A percentile compares a stretch with the other conserved stretches of the same genome.
Evolutionary conservation across 2,329 filamentous ascomycete genomes (phyloP).

Genomic region (Fusarium nodosum): DNA sequence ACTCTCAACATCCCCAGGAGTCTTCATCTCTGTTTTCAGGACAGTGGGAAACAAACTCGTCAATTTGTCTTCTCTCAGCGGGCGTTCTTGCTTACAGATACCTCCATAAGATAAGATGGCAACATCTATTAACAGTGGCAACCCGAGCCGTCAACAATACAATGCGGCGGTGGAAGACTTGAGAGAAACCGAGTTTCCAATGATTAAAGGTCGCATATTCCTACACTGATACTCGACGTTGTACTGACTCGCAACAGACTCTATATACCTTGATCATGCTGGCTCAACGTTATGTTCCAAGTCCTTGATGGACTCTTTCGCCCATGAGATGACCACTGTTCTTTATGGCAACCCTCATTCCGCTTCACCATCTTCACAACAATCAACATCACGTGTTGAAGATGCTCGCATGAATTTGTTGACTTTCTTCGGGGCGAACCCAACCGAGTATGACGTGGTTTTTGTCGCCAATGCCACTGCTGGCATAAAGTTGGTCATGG

Average conservation of each 20-base stretch:
- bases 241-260: conserved; percentile 63
- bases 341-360: conserved; percentile 95
- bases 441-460: conserved; percentile 85
- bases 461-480: conserved; percentile 95
- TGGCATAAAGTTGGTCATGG: conserved; percentile 86
- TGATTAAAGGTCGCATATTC: conserved; percentile 70
- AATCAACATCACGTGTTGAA: conserved; percentile 80
- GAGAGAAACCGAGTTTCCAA: conserved; percentile 74
- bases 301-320: conserved; percentile 83
- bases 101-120: conserved; percentile 23
- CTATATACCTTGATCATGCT: conserved; percentile 91
- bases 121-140: conserved; percentile 3
- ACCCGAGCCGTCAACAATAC: conserved; percentile 59
- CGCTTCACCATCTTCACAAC: conserved; percentile 82
- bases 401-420: conserved; percentile 79
- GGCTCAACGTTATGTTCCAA: conserved; percentile 89
- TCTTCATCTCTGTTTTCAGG: background rate
- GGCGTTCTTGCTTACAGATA: background rate
- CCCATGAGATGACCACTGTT: conserved; percentile 80
- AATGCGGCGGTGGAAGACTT: conserved; percentile 71
- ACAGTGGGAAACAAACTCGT: background rate
- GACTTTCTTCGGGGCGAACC: conserved; percentile 83
- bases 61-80: background rate
- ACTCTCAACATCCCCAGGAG: background rate
- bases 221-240: background rate